A percentile compares a stretch with the other conserved stretches of the same genome.
phyloP scores from a whole-genome alignment of 805 yeast genomes.

The Danielozyma ontarioensis region DNA sequence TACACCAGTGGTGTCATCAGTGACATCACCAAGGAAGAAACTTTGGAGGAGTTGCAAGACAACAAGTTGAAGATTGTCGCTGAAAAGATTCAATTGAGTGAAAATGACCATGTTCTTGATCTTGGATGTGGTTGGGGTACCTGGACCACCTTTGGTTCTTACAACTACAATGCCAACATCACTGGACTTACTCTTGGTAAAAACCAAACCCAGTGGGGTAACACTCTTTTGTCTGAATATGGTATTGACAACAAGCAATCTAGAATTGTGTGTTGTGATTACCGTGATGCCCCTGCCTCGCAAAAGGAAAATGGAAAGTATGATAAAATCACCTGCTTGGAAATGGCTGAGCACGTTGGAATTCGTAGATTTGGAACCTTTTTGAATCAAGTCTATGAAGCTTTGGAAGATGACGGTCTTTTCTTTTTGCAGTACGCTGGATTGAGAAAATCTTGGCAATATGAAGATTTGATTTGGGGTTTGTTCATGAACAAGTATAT shows the following conservation, averaged over 20 bases:
- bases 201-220: constrained; percentile 91
- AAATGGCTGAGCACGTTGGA: constrained; percentile 97
- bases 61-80: constrained; percentile 84
- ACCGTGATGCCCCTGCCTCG: constrained; percentile 84
- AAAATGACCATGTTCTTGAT: constrained; percentile 75
- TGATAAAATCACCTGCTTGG: constrained; percentile 84
- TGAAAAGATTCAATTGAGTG: constrained; percentile 70
- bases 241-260: constrained; percentile 69
- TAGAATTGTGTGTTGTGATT: constrained; percentile 74
- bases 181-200: constrained; percentile 88
- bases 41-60: constrained; percentile 80
- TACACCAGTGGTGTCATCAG: constrained; percentile 83
- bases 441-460: constrained; percentile 87
- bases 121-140: constrained; percentile 98
- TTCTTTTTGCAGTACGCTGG: constrained; percentile 89
- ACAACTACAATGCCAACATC: constrained; percentile 76
- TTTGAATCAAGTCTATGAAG: constrained; percentile 73
- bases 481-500: constrained; percentile 92
- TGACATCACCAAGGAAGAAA: constrained; percentile 66
- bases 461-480: constrained; percentile 92
- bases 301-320: constrained; percentile 44
- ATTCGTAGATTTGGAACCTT: constrained; percentile 75
- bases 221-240: constrained; percentile 58
- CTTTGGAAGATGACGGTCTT: constrained; percentile 88
- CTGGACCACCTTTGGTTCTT: constrained; percentile 76